Percentiles rank a stretch among this genome's conserved stretches.
Conservation (phyloP, 257 asterid species). For the Solanum bulbocastanum region DNA sequence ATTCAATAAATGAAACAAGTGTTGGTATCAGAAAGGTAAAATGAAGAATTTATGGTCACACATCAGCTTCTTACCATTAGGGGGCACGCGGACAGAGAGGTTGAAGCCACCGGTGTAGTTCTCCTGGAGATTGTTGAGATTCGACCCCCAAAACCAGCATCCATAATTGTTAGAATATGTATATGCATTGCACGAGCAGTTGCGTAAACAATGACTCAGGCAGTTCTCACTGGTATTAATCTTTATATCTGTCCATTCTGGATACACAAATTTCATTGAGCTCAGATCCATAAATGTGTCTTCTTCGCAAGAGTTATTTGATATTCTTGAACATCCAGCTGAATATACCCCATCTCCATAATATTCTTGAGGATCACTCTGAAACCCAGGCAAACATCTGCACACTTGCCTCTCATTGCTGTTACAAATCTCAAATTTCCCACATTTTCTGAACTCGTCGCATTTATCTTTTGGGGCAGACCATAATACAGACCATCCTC, state of each 20-base stretch:
- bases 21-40: neutral
- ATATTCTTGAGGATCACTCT: neutral
- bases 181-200: conserved; percentile 23
- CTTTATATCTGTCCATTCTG: neutral
- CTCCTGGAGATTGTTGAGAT: conserved; percentile 14
- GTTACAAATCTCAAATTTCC: conserved; percentile 18
- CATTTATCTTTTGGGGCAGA: conserved; percentile 9
- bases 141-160: conserved; percentile 17
- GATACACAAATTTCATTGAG: neutral
- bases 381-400: conserved; percentile 20
- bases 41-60: conserved; percentile 1
- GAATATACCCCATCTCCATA: neutral
- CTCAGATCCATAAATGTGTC: neutral
- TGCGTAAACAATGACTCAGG: conserved; percentile 6
- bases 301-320: neutral
- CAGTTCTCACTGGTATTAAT: neutral
- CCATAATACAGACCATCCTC: neutral
- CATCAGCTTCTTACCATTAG: conserved; percentile 6
- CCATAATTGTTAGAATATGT: neutral
- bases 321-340: conserved; percentile 9
- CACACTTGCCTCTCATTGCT: neutral
- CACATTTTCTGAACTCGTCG: conserved; percentile 7
- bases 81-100: conserved; percentile 10
- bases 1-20: neutral
- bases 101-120: neutral